Evolutionary conservation across 176 grass and related monocot genomes (phyloP), one percentile per base, ranked within the genome.

Genomic region (Urochloa ruziziensis): DNA sequence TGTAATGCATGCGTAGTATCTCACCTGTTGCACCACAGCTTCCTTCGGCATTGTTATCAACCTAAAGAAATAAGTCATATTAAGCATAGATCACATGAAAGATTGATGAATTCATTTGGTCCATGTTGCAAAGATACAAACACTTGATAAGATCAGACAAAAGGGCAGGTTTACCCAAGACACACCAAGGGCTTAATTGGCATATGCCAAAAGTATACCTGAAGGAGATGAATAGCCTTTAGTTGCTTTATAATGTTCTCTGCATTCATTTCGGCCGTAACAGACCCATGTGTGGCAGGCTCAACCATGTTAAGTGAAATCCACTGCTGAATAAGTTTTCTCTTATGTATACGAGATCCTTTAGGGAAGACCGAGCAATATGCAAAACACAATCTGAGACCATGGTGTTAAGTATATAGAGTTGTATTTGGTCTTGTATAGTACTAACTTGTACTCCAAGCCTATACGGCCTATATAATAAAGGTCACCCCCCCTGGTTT

Each of bases 291-390:
- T 42, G 36, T 68, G 21, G 65, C 65, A 68, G 65, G 35, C 21
- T 68, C 36, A 39, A 68, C 65, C 36, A 68, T 68, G 65, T 40
- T 37, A 42, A 68, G 65, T 68, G 36, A 68, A 68, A 68, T 68
- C 65, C 65, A 68, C 21, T 68, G 65, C 65, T 68, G 65, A 68
- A 68, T 68, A 68, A 68, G 65, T 12, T 68, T n/a, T 67, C 35
- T 68, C 65, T 42, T 68, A 42, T 68, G 35, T 40, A 68, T 68
- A 23, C 65, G 10, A 24, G 65, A 68, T 42, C 65, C 65, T 68
- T 68, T 68, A 42, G 65, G 65, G 65, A 68, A 42, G 65, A 68
- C 36, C 0, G 65, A 68, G 65, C 65, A 68, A 42, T 68, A 68
- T n/a, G 65, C 65, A 68, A 68, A 68, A 42, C 65, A 68, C 10